phyloP scores from a whole-genome alignment of 257 asterid genomes.

The Solanum infundibuliforme region DNA sequence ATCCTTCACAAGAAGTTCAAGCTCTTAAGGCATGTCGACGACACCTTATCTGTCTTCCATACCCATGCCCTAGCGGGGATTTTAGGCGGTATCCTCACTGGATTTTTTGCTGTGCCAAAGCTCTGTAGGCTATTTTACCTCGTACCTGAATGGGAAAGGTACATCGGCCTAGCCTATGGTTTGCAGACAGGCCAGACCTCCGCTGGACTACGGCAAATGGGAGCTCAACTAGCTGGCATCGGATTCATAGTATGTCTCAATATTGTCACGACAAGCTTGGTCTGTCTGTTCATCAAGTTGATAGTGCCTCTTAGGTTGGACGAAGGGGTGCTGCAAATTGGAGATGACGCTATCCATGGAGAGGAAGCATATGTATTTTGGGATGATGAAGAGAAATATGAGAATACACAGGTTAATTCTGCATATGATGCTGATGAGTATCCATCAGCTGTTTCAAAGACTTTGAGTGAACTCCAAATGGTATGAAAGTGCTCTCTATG shows the following conservation, averaged over 20 bases:
- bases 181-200: constrained; percentile 13
- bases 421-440: constrained; percentile 36
- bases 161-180: constrained; percentile 39
- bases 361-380: constrained; percentile 29
- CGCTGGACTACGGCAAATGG: constrained; percentile 35
- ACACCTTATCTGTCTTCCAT: constrained; percentile 43
- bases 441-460: constrained; percentile 25
- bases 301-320: constrained; percentile 34
- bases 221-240: constrained; percentile 27
- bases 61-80: constrained; percentile 43
- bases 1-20: constrained; percentile 13
- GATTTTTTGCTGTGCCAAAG: constrained; percentile 31
- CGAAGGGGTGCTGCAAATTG: constrained; percentile 22
- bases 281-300: constrained; percentile 26
- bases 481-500: constrained; percentile 6
- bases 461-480: constrained; percentile 21
- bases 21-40: constrained; percentile 23
- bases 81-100: constrained; percentile 35
- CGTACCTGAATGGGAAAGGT: constrained; percentile 29
- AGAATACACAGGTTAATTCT: constrained; percentile 21
- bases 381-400: constrained; percentile 19
- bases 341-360: constrained; percentile 35
- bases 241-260: constrained; percentile 29
- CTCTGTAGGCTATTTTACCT: constrained; percentile 29
- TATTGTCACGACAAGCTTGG: constrained; percentile 21